Evolutionary conservation across 768 basidiomycete genomes (phyloP).

Genomic region (Mycena floridula): DNA sequence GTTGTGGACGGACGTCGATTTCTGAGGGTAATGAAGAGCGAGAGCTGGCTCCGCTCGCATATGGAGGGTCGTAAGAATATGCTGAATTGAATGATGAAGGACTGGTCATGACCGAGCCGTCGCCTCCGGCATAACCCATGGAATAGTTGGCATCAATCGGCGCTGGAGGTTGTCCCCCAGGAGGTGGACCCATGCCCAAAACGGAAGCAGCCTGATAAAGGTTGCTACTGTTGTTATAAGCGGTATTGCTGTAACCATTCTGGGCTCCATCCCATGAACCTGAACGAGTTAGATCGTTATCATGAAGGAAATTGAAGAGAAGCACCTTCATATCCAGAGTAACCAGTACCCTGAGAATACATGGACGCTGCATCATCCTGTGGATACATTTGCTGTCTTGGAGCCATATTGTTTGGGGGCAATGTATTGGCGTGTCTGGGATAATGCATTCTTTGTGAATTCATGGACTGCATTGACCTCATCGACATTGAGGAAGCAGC

Average conservation of each 20-base stretch:
- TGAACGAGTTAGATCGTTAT: not conserved
- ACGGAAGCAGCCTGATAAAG: slow-evolving; percentile 77
- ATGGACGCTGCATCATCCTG: not conserved
- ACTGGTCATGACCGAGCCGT: not conserved
- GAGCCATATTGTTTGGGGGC: slow-evolving; percentile 19
- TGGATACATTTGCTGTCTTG: not conserved
- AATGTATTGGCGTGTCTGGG: slow-evolving; percentile 38
- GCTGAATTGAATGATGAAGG: not conserved
- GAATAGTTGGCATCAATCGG: not conserved
- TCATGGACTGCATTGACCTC: too few relatives aligned
- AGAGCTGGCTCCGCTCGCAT: not conserved
- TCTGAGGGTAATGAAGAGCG: slow-evolving; percentile 28
- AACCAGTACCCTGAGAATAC: slow-evolving; percentile 19
- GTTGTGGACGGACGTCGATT: slow-evolving; percentile 49
- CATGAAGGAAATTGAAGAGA: not conserved
- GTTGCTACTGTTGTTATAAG: slow-evolving; percentile 38
- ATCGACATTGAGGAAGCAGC: slow-evolving; percentile 56
- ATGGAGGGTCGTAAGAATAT: not conserved
- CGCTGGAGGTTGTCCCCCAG: slow-evolving; percentile 20
- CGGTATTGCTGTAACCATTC: too few relatives aligned
- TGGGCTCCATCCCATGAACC: too few relatives aligned
- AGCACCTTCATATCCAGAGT: slow-evolving; percentile 30
- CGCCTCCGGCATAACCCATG: not conserved
- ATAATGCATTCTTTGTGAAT: slow-evolving; percentile 24
- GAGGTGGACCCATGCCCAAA: slow-evolving; percentile 70